Conservation (phyloP, 2,329 filamentous ascomycete genomes). For the Ceratocystiopsis minuta region DNA sequence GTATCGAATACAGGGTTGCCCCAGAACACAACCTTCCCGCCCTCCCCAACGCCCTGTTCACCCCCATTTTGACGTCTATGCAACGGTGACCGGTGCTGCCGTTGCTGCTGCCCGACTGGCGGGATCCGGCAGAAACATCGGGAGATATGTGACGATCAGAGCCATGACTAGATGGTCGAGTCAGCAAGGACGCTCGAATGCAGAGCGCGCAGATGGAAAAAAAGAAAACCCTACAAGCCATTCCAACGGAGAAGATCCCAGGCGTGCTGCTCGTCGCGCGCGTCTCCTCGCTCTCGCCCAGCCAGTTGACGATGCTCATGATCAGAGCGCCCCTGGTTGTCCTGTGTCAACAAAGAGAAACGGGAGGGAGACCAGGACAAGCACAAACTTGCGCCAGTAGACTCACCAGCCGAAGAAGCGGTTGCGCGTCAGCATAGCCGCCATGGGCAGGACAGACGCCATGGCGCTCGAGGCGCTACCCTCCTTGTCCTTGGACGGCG, state of each 20-base stretch:
- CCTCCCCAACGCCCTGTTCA: too few relatives aligned
- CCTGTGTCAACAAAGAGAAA: background rate
- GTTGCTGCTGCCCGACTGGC: constrained; percentile 12
- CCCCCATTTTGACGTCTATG: constrained; percentile 1
- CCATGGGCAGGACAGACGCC: constrained; percentile 78
- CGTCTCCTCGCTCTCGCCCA: constrained; percentile 53
- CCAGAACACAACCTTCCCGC: too few relatives aligned
- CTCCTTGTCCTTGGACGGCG: constrained; percentile 36
- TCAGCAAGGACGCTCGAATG: too few relatives aligned
- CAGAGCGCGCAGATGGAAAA: background rate
- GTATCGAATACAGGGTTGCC: too few relatives aligned
- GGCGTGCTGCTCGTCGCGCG: constrained; percentile 51
- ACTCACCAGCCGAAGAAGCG: constrained; percentile 53
- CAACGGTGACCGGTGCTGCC: constrained; percentile 12
- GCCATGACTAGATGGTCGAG: constrained; percentile 15
- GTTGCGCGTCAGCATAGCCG: constrained; percentile 84
- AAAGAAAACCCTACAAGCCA: constrained; percentile 14
- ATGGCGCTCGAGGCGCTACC: constrained; percentile 56
- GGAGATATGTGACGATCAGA: constrained; percentile 19
- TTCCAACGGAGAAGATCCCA: constrained; percentile 20
- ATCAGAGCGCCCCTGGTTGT: constrained; percentile 49
- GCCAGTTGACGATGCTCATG: constrained; percentile 58
- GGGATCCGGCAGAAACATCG: constrained; percentile 18
- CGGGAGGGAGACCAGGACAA: background rate
- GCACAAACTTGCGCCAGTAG: background rate